phyloP scores from a whole-genome alignment of 2,329 filamentous ascomycete genomes.

The Sclerotinia trifoliorum region DNA sequence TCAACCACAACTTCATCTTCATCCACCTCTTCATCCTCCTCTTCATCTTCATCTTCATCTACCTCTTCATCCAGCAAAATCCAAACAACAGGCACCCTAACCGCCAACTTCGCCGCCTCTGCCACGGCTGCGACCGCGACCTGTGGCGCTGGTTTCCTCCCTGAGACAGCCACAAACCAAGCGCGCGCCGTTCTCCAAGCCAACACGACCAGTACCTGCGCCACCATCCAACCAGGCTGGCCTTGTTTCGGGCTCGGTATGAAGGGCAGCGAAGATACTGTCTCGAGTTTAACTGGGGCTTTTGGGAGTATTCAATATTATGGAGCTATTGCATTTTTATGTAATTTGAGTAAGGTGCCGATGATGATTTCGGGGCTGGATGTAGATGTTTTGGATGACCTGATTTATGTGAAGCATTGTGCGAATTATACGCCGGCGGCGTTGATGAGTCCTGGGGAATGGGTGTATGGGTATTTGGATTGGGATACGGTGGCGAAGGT shows the following conservation, averaged over 20 bases:
- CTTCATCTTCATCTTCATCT: neutral
- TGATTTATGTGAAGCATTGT: conserved; percentile 6
- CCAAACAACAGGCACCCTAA: neutral
- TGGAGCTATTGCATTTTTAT: neutral
- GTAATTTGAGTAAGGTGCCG: neutral
- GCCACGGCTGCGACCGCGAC: neutral
- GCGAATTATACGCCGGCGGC: neutral
- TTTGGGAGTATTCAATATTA: neutral
- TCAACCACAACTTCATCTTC: neutral
- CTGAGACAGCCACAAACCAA: neutral
- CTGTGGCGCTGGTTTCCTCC: neutral
- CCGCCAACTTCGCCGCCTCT: neutral
- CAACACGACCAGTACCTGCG: neutral
- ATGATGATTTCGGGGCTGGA: neutral
- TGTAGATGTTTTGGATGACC: neutral
- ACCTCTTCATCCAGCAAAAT: neutral
- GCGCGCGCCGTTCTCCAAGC: neutral
- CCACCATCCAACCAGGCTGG: neutral
- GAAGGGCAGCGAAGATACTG: neutral
- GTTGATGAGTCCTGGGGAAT: neutral
- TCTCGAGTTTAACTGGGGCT: neutral
- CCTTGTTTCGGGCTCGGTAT: neutral
- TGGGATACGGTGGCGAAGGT: neutral
- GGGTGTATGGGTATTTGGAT: conserved; percentile 9
- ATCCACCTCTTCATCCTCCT: neutral